phyloP scores from a whole-genome alignment of 169 alveolate species.

The Perkinsus olseni region DNA sequence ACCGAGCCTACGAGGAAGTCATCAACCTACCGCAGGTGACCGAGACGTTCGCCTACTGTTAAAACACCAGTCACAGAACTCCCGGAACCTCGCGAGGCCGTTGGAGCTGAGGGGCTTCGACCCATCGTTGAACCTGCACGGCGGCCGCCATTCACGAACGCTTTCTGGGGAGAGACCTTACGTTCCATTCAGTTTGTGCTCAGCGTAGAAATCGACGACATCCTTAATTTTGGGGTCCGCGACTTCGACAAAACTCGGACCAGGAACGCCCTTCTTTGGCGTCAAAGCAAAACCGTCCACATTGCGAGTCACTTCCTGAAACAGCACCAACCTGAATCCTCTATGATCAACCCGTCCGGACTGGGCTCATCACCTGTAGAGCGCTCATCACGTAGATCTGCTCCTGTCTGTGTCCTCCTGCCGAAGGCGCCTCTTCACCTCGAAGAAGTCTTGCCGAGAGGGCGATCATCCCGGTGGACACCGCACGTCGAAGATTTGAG shows the following conservation, averaged over 20 bases:
- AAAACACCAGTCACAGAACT: background rate
- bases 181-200: background rate
- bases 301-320: background rate
- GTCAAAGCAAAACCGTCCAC: background rate
- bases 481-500: background rate
- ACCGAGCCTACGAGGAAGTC: background rate
- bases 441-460: background rate
- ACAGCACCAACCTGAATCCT: too few species aligned
- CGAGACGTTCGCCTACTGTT: background rate
- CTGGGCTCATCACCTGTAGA: background rate
- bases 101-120: background rate
- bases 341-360: too few species aligned
- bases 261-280: background rate
- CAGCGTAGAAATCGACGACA: background rate
- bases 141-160: background rate
- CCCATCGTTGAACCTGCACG: background rate
- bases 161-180: background rate
- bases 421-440: background rate
- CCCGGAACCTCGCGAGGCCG: background rate
- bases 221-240: background rate
- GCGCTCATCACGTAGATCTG: background rate
- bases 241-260: background rate
- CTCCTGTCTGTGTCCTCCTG: background rate
- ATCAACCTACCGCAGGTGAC: background rate
- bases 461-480: background rate